A percentile compares a stretch with the other conserved stretches of the same genome.
Evolutionary conservation across 129 eudicot species (phyloP).

Genomic region (Lactuca sativa): DNA sequence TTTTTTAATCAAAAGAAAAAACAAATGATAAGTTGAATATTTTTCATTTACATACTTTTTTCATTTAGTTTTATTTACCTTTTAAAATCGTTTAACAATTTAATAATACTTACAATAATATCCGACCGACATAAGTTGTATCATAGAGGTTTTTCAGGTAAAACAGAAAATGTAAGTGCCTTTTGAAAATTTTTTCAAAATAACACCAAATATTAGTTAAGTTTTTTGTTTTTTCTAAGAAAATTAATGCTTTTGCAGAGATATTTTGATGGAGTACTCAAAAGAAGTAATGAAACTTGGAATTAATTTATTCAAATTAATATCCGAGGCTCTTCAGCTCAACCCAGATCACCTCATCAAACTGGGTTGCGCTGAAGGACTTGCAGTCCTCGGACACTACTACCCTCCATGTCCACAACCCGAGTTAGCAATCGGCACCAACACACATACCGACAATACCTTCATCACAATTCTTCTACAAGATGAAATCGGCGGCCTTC

Average conservation of each 20-base stretch:
- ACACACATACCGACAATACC: constrained; percentile 28
- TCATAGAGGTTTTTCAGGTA: too few species aligned
- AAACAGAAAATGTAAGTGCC: too few species aligned
- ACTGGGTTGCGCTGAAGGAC: constrained; percentile 33
- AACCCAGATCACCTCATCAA: constrained; percentile 22
- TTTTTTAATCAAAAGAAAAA: too few species aligned
- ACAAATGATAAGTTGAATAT: too few species aligned
- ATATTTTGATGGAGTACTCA: constrained; percentile 32
- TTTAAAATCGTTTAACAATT: too few species aligned
- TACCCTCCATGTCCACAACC: constrained; percentile 48
- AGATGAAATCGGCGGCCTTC: constrained; percentile 46
- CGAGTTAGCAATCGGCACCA: constrained; percentile 31
- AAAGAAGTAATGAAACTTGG: constrained; percentile 28
- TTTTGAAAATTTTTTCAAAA: too few species aligned
- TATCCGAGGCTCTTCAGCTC: constrained; percentile 47
- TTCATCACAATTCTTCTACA: constrained; percentile 41
- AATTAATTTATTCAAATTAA: constrained; percentile 15
- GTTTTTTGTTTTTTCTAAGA: too few species aligned
- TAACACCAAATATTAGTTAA: too few species aligned
- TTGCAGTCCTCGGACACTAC: constrained; percentile 27
- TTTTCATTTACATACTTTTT: too few species aligned
- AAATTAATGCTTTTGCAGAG: constrained; percentile 16
- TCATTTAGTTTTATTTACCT: too few species aligned
- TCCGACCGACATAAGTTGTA: too few species aligned
- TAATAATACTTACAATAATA: too few species aligned